Percentiles rank a stretch among this genome's conserved stretches.
Evolutionary conservation across 179 eudicot genomes (phyloP).

Genomic region (Carnegiea gigantea): DNA sequence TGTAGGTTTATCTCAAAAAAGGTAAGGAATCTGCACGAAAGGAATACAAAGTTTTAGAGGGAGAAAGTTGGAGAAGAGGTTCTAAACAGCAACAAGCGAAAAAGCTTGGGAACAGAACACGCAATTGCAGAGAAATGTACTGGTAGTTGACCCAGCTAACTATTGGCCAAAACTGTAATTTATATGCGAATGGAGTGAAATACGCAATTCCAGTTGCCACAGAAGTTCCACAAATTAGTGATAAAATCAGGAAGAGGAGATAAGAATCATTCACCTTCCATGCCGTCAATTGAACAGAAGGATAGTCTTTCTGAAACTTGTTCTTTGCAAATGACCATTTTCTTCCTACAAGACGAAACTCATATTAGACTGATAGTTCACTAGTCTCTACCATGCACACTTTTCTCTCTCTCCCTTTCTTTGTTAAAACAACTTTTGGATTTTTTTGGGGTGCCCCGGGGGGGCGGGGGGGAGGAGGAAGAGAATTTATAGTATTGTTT

Average conservation of each 20-base stretch:
- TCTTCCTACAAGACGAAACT: constrained; percentile 37
- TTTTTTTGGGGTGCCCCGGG: background rate
- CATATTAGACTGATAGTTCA: background rate
- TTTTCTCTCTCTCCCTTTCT: too few relatives aligned
- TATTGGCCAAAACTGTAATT: constrained; percentile 58
- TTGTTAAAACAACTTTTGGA: background rate
- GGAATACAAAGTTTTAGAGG: background rate
- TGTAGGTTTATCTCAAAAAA: background rate
- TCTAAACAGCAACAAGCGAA: constrained; percentile 64
- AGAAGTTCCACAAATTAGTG: background rate
- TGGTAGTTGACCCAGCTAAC: constrained; percentile 63
- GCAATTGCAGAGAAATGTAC: constrained; percentile 60
- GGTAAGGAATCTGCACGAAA: background rate
- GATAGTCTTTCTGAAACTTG: constrained; percentile 50
- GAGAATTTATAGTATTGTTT: background rate
- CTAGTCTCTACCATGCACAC: background rate
- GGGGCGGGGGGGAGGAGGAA: background rate
- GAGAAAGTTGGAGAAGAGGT: background rate
- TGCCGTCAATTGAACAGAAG: constrained; percentile 49
- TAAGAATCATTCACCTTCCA: constrained; percentile 42
- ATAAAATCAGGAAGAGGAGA: background rate
- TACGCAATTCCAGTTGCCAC: background rate
- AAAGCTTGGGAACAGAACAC: constrained; percentile 53
- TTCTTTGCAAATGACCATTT: constrained; percentile 42
- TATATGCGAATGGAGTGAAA: background rate